Conservation (phyloP, 177 flowering plant genomes). For the Vitis hybrid region DNA sequence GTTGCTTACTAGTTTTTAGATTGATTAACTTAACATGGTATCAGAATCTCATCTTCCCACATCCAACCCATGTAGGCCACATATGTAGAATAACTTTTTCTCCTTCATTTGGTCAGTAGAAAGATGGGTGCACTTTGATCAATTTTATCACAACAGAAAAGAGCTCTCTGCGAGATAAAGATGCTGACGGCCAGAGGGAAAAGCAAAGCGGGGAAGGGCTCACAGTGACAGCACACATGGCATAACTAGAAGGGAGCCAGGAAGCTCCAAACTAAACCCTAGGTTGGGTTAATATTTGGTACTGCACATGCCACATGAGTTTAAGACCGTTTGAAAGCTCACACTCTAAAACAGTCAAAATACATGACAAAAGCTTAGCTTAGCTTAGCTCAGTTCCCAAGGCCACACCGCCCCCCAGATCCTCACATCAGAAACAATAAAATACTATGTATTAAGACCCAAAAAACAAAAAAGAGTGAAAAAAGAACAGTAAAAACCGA, state of each 20-base stretch:
- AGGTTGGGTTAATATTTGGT: constrained; percentile 26
- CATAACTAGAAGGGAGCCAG: not conserved
- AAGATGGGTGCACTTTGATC: too few species aligned
- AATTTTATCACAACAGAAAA: not conserved
- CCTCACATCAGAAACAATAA: not conserved
- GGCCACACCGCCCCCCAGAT: not conserved
- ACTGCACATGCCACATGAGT: constrained; percentile 16
- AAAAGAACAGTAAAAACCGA: not conserved
- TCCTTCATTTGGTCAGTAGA: too few species aligned
- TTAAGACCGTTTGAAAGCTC: constrained; percentile 36
- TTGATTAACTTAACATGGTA: too few species aligned
- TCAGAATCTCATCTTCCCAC: too few species aligned
- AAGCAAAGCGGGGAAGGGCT: not conserved
- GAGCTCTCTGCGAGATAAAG: not conserved
- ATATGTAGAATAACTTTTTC: too few species aligned
- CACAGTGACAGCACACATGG: constrained; percentile 7
- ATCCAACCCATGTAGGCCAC: too few species aligned
- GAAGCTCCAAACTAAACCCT: constrained; percentile 5
- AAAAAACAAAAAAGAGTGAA: not conserved
- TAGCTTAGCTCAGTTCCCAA: constrained; percentile 15
- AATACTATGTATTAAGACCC: not conserved
- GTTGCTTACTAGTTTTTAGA: too few species aligned
- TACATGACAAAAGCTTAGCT: constrained; percentile 12
- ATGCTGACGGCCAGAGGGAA: not conserved
- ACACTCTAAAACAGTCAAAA: not conserved